Evolutionary conservation across 2,329 filamentous ascomycete genomes (phyloP), one percentile per base, ranked within the genome.

Genomic region (Fusarium verticillioides): DNA sequence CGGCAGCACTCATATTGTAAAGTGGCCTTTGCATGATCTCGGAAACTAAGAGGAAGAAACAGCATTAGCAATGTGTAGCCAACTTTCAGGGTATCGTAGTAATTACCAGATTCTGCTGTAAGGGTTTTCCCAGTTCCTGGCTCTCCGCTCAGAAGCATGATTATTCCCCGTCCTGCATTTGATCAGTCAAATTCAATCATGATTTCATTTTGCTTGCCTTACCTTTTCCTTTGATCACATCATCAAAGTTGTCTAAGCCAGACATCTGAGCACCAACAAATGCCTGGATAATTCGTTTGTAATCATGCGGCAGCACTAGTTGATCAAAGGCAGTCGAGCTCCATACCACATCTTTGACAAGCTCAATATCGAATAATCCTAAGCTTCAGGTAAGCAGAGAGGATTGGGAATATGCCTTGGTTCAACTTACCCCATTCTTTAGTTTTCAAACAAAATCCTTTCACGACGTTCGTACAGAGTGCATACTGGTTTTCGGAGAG

Each of bases 41-140:
- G n/a, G 67, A 37, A 36, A 69, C 67, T 69, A 26, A 21, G 5
- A 26, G 5, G 2, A 15, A 7, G 37, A 6, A 1, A 50, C 3
- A 1, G 23, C 23, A 23, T 40, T 37, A 52, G 49, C 9, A n/a
- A 49, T 1, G 2, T 32, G 4, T 18, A 9, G 10, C 2, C 10
- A 49, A 4, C 15, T n/a, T 23, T 3, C 1, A 23, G 7, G 7
- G 11, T 5, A 10, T 1, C 2, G 30, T 2, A 0, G 47, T 7
- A 23, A 15, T 26, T 7, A 69, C 65, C 65, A 44, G 65, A 70
- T 6, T 70, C 65, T 13, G 65, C 52, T 9, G 65, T 70, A 13
- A 64, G 65, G 6, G 65, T 64, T n/a, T 69, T 70, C 4, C 59
- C 67, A 6, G 53, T 69, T 42, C 67, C 67, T 3, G 60, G 59